Evolutionary conservation across 805 yeast genomes (phyloP), one percentile per base, ranked within the genome.

Genomic region (Wickerhamomyces queroliae): DNA sequence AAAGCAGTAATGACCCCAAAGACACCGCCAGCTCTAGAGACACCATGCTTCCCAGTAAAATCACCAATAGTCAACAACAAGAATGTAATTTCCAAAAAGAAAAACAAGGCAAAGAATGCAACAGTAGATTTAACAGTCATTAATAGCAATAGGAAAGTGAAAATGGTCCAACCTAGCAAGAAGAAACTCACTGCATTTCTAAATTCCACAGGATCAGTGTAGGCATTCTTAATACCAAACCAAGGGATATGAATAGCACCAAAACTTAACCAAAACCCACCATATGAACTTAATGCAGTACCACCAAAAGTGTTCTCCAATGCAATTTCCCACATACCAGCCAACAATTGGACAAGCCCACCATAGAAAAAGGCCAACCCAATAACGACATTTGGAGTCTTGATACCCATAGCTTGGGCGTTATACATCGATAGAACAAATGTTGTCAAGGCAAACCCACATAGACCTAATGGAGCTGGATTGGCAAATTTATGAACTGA

Each of bases 211-310:
- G 55, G 56, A 28, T 58, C 69, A 5, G 52, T 55, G 48, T 79
- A 81, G 12, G 88, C 79, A 4, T 59, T 63, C 20, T 58, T 60
- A 41, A 82, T 76, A 24, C 83, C 83, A 58, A 82, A 83, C 53
- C 76, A 71, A 11, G 70, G 70, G 29, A 80, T 64, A 45, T 72
- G 58, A 33, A 83, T 69, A 2, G 86, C 80, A 25, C 76, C 82
- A 51, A 62, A 83, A 18, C 80, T 62, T 50, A 80, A 54, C 89
- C 89, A 82, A 58, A 81, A 83, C 3, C 80, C 83, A 37, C 89
- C 89, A 48, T 68, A 80, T 4, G 81, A 74, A 34, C 73, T 55
- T 39, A 80, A 63, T 2, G 84, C 83, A 11, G 80, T 71, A 41
- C 78, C 82, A 62, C 81, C 86, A 62, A 80, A 80, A 17, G 83